Evolutionary conservation across 75 land plant genomes (phyloP), one percentile per base, ranked within the genome.

Genomic region (Pinus albicaulis): DNA sequence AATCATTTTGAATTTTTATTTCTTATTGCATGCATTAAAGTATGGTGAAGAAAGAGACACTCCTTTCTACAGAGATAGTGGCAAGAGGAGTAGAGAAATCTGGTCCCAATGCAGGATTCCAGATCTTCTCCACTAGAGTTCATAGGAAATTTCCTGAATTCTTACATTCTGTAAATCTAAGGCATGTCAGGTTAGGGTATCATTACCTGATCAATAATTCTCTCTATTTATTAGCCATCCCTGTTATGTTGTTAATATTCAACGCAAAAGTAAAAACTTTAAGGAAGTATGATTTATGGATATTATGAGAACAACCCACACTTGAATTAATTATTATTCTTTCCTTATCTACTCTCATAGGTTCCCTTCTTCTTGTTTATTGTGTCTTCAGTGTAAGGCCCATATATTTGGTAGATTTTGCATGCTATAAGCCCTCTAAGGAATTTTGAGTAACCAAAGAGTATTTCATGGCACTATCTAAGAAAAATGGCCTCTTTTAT

Each of bases 181-280:
- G 89, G 90, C 89, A 95, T 55, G 98, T 95, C 72, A 95, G 91
- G 78, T 74, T 95, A 23, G 98, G 98, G 1, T 95, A 95, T 78
- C 96, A 89, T 75, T 91, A 93, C 72, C 72, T 95, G 57, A 91
- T 92, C 60, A 89, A 80, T 71, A 91, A 93, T 65, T 92, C 72
- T 8, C n/a, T 93, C 0, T 92, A 90, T 56, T 66, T 95, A 74
- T 83, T 88, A 22, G 85, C 91, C 8, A 52, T 95, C 1, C 90
- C 95, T 24, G 72, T 84, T 23, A 60, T 94, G 71, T 76, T 88
- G 75, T 76, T 89, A 34, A 88, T 86, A 7, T 85, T 89, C 72
- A 76, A 92, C 56, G 97, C 94, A 1, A 92, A 91, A 78, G 77
- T 91, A 2, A 83, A 93, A n/a, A 89, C 85, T 26, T 77, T 93